These are phyloP conservation scores for Aspergillus bridgeri DNA, from an alignment of 495 filamentous ascomycete species.

Conservation along the genomic window DNA sequence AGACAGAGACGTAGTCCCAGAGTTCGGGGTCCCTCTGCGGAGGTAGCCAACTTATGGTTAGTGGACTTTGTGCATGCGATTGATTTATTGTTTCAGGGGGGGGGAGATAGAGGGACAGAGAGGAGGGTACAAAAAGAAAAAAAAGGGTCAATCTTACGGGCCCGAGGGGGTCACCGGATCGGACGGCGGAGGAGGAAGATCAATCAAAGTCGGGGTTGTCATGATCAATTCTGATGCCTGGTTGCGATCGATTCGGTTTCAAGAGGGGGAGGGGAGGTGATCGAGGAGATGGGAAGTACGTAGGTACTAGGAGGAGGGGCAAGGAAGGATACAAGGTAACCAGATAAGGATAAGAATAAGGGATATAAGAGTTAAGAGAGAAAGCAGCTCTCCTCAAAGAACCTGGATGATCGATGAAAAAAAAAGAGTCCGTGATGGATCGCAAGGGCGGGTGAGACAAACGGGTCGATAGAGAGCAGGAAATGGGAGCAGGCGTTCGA, in stretches of 20 bases:
- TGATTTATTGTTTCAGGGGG: neutral
- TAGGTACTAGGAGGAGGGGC: neutral
- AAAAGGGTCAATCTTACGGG: slow-evolving; percentile 59
- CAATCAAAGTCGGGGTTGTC: slow-evolving; percentile 67
- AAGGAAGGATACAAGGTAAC: too few relatives aligned
- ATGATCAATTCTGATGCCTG: slow-evolving; percentile 16
- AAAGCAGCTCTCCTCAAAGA: neutral
- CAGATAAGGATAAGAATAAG: neutral
- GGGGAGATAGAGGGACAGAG: too few relatives aligned
- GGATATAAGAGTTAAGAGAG: neutral
- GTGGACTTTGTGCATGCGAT: slow-evolving; percentile 4
- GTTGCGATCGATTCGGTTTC: neutral
- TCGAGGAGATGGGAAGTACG: neutral
- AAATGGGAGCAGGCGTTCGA: neutral
- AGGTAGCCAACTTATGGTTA: slow-evolving; percentile 12
- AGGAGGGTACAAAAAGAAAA: slow-evolving; percentile 11
- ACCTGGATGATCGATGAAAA: neutral
- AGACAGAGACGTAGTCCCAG: slow-evolving; percentile 79
- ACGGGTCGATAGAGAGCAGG: neutral
- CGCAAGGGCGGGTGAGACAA: neutral
- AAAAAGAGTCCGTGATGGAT: neutral
- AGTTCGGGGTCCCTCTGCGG: slow-evolving; percentile 83
- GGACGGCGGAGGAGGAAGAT: slow-evolving; percentile 78
- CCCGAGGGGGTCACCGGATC: slow-evolving; percentile 81
- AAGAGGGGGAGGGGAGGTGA: neutral